phyloP scores from a whole-genome alignment of 495 filamentous ascomycete species.

The Penicillium parvum region DNA sequence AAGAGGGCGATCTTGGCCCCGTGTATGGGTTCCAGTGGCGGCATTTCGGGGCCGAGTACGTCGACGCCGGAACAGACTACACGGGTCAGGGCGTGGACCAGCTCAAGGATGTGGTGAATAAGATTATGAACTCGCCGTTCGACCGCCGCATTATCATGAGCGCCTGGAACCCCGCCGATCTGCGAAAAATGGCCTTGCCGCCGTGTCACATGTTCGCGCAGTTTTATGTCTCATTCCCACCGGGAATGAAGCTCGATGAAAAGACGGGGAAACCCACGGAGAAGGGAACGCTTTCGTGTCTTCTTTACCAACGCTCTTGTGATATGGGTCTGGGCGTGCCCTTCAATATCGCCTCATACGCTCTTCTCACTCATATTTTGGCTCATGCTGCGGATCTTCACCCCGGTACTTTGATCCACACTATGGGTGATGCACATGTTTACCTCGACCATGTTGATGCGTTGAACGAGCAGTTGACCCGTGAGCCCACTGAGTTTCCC shows the following conservation, averaged over 20 bases:
- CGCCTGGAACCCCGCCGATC: constrained; percentile 89
- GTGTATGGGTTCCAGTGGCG: constrained; percentile 99
- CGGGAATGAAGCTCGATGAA: constrained; percentile 27
- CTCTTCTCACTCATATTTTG: constrained; percentile 88
- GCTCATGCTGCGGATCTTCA: constrained; percentile 79
- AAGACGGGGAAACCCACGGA: constrained; percentile 31
- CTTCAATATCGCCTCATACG: constrained; percentile 95
- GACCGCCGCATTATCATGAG: constrained; percentile 84
- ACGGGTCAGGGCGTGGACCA: constrained; percentile 87
- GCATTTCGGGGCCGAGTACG: constrained; percentile 90
- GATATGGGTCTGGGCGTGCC: constrained; percentile 98
- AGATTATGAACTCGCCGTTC: constrained; percentile 74
- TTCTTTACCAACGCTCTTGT: constrained; percentile 89
- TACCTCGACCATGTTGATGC: constrained; percentile 93
- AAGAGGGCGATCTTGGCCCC: constrained; percentile 84
- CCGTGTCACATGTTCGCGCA: constrained; percentile 99
- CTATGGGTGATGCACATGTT: constrained; percentile 95
- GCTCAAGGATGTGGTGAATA: constrained; percentile 77
- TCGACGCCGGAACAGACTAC: constrained; percentile 76
- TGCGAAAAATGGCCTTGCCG: constrained; percentile 87
- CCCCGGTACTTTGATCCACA: constrained; percentile 80
- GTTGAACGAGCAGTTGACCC: constrained; percentile 68
- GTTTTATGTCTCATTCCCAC: constrained; percentile 87
- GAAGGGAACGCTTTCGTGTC: constrained; percentile 70
- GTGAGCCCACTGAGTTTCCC: constrained; percentile 81